Evolutionary conservation across 139 green algal genomes (phyloP).

Genomic region (Tetradesmus lagerheimii): DNA sequence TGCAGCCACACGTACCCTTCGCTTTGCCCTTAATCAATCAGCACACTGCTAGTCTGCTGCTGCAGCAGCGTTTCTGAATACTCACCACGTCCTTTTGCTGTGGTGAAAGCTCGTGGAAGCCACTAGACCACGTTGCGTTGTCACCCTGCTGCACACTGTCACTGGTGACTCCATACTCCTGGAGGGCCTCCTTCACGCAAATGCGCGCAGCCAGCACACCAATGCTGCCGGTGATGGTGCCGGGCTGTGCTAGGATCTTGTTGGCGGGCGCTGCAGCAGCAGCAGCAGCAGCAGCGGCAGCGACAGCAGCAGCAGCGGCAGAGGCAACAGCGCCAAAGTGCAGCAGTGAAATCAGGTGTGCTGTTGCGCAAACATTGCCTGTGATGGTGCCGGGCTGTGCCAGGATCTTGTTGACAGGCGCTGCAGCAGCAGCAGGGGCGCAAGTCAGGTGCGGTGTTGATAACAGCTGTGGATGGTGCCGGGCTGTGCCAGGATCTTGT

Average conservation of each 20-base stretch:
- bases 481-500: not conserved
- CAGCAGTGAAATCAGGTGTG: too few relatives aligned
- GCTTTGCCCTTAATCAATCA: conserved; percentile 23
- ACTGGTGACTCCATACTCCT: conserved; percentile 47
- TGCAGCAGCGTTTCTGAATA: not conserved
- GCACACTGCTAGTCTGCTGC: not conserved
- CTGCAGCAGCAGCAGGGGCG: not conserved
- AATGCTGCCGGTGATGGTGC: conserved; percentile 94
- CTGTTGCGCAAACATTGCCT: too few relatives aligned
- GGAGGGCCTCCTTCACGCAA: conserved; percentile 7
- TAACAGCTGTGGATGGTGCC: too few relatives aligned
- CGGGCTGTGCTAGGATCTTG: conserved; percentile 85
- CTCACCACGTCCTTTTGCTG: conserved; percentile 14
- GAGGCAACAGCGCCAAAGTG: not conserved
- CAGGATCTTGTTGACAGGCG: not conserved
- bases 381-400: too few relatives aligned
- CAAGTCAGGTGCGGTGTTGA: too few relatives aligned
- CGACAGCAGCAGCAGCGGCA: not conserved
- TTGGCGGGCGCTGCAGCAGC: conserved; percentile 43
- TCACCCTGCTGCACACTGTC: conserved; percentile 51
- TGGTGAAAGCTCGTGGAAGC: conserved; percentile 45
- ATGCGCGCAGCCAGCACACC: conserved; percentile 84
- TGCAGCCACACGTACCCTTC: not conserved
- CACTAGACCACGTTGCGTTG: conserved; percentile 59
- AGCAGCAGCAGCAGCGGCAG: not conserved